phyloP scores from a whole-genome alignment of 1,139 yeast genomes.

The Debaryomycetaceae sp. region DNA sequence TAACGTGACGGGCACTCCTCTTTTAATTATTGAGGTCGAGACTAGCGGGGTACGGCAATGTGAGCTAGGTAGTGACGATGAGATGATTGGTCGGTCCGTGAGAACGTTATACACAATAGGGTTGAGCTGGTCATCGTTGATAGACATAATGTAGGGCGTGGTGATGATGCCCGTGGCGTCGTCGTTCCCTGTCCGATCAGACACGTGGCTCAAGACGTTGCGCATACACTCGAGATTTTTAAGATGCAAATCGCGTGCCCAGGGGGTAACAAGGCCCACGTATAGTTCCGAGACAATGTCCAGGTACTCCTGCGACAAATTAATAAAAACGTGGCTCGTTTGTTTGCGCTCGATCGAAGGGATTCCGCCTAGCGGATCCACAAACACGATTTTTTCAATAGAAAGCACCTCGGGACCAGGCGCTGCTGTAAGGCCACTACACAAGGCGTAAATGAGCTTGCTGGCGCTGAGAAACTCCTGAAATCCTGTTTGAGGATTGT shows the following conservation, averaged over 20 bases:
- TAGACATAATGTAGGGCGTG: constrained; percentile 34
- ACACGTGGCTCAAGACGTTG: constrained; percentile 21
- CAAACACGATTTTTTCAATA: constrained; percentile 69
- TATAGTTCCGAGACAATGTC: constrained; percentile 53
- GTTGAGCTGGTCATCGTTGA: constrained; percentile 41
- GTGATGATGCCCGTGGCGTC: constrained; percentile 35
- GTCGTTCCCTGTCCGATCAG: constrained; percentile 21
- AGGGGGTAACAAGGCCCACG: constrained; percentile 39
- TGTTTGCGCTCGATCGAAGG: constrained; percentile 77
- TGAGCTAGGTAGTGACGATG: constrained; percentile 83
- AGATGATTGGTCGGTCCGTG: constrained; percentile 86
- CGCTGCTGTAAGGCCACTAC: constrained; percentile 12
- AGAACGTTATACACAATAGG: constrained; percentile 82
- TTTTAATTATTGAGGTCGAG: constrained; percentile 70
- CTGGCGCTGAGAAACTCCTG: constrained; percentile 27
- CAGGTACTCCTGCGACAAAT: constrained; percentile 70
- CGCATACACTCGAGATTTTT: constrained; percentile 47
- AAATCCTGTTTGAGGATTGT: constrained; percentile 20
- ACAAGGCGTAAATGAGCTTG: constrained; percentile 17
- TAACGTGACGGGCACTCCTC: constrained; percentile 59
- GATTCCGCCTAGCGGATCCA: constrained; percentile 81
- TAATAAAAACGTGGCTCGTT: constrained; percentile 81
- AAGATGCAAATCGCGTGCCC: constrained; percentile 39
- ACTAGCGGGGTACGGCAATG: constrained; percentile 51
- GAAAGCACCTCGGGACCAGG: constrained; percentile 26